Evolutionary conservation across 371 early-diverging fungal species (phyloP).

Genomic region (Amoeboaphelidium protococcarum): DNA sequence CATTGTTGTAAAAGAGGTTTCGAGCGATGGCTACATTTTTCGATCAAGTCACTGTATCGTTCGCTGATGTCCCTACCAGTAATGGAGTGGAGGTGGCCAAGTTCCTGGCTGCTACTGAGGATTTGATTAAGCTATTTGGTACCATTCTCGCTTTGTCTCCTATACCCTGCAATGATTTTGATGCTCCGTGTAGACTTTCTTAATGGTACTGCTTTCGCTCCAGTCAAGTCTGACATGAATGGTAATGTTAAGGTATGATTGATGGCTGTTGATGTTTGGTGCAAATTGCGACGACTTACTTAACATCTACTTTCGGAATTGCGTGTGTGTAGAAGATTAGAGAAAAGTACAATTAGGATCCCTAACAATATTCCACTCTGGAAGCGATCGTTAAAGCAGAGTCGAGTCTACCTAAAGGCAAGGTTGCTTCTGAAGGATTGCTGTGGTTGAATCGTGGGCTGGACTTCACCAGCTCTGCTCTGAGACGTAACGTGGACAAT

Average conservation of each 20-base stretch:
- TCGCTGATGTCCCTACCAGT: conserved; percentile 30
- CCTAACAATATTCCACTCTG: conserved; percentile 38
- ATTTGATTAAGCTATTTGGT: conserved; percentile 57
- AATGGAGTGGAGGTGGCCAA: conserved; percentile 40
- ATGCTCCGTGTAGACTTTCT: not conserved
- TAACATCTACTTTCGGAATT: not conserved
- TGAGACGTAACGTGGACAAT: conserved; percentile 36
- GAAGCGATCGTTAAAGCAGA: conserved; percentile 48
- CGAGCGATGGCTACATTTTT: conserved; percentile 28
- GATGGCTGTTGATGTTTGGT: too few relatives aligned
- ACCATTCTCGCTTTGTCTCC: conserved; percentile 8
- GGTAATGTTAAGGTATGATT: conserved; percentile 51
- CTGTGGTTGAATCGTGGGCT: conserved; percentile 79
- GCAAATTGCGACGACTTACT: too few relatives aligned
- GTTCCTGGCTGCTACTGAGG: conserved; percentile 68
- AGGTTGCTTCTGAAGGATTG: conserved; percentile 60
- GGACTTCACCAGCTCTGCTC: conserved; percentile 52
- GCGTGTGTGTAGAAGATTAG: conserved; percentile 39
- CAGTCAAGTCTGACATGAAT: conserved; percentile 62
- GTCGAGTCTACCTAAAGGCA: conserved; percentile 30
- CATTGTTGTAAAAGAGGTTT: too few relatives aligned
- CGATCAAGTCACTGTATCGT: conserved; percentile 30
- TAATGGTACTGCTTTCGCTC: conserved; percentile 31
- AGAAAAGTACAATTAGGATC: conserved; percentile 27
- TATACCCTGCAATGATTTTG: too few relatives aligned